phyloP scores from a whole-genome alignment of 306 rosid species.

The Rosa rugosa region DNA sequence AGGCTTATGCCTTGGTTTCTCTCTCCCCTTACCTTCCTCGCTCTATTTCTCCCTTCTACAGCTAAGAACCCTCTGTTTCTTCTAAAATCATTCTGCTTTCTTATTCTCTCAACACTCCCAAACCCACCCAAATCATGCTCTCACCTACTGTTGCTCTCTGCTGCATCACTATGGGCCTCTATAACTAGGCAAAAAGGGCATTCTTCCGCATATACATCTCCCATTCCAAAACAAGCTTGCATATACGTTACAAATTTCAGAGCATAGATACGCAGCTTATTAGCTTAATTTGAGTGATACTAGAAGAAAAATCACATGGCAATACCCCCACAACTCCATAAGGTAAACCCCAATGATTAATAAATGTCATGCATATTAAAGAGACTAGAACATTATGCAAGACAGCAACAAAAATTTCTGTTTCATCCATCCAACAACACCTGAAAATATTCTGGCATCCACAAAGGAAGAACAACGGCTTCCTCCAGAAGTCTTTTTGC shows the following conservation, averaged over 20 bases:
- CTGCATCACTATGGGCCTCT: too few species aligned
- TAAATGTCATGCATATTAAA: constrained; percentile 14
- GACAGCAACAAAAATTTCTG: constrained; percentile 6
- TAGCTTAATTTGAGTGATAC: not conserved
- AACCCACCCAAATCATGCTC: too few species aligned
- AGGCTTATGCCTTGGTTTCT: too few species aligned
- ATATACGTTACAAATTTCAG: not conserved
- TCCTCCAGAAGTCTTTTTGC: constrained; percentile 98
- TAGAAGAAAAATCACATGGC: constrained; percentile 6
- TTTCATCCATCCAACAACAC: constrained; percentile 38
- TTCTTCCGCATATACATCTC: not conserved
- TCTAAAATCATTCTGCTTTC: too few species aligned
- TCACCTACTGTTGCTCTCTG: too few species aligned
- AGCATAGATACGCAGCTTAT: not conserved
- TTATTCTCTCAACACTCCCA: too few species aligned
- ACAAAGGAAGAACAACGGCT: constrained; percentile 97
- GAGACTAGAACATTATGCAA: constrained; percentile 2
- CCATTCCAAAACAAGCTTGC: not conserved
- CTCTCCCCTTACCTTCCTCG: too few species aligned
- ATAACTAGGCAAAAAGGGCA: not conserved
- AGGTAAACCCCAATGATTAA: not conserved
- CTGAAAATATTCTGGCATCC: constrained; percentile 99
- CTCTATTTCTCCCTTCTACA: too few species aligned
- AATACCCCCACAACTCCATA: constrained; percentile 2
- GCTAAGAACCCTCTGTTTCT: too few species aligned